These are phyloP conservation scores for Escovopsis sp. DNA, from an alignment of 2,329 filamentous ascomycete genomes.

Conservation along the genomic window DNA sequence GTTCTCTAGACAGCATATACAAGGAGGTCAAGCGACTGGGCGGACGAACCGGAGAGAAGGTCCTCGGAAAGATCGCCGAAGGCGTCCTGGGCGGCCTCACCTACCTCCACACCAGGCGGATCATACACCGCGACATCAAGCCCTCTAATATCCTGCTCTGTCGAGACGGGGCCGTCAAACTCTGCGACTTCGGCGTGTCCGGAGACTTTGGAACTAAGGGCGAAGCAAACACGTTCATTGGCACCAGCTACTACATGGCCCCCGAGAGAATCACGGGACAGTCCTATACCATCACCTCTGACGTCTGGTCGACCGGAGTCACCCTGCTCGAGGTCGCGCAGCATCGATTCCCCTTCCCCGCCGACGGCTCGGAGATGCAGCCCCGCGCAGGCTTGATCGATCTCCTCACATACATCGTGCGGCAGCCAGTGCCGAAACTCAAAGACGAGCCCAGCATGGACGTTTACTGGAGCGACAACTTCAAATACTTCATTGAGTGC, in stretches of 20 bases:
- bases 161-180: slow-evolving; percentile 83
- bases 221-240: slow-evolving; percentile 97
- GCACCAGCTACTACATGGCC: slow-evolving; percentile 98
- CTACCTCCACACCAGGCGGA: slow-evolving; percentile 88
- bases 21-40: slow-evolving; percentile 92
- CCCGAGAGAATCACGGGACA: slow-evolving; percentile 95
- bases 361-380: slow-evolving; percentile 90
- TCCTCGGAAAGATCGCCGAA: slow-evolving; percentile 90
- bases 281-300: slow-evolving; percentile 95
- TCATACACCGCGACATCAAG: slow-evolving; percentile 98
- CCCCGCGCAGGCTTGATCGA: slow-evolving; percentile 87
- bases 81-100: slow-evolving; percentile 87
- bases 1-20: slow-evolving; percentile 92
- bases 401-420: slow-evolving; percentile 90
- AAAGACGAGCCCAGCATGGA: slow-evolving; percentile 86
- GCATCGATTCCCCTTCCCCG: slow-evolving; percentile 94
- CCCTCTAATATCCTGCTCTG: slow-evolving; percentile 93
- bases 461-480: slow-evolving; percentile 91
- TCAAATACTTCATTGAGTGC: slow-evolving; percentile 99
- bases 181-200: slow-evolving; percentile 96
- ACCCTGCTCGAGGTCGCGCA: slow-evolving; percentile 98
- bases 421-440: slow-evolving; percentile 84
- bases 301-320: slow-evolving; percentile 95
- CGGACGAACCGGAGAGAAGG: slow-evolving; percentile 90
- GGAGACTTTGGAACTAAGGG: slow-evolving; percentile 98